These are phyloP conservation scores for Cladophialophora bantiana DNA, from an alignment of 2,329 filamentous ascomycete genomes.

Conservation along the genomic window DNA sequence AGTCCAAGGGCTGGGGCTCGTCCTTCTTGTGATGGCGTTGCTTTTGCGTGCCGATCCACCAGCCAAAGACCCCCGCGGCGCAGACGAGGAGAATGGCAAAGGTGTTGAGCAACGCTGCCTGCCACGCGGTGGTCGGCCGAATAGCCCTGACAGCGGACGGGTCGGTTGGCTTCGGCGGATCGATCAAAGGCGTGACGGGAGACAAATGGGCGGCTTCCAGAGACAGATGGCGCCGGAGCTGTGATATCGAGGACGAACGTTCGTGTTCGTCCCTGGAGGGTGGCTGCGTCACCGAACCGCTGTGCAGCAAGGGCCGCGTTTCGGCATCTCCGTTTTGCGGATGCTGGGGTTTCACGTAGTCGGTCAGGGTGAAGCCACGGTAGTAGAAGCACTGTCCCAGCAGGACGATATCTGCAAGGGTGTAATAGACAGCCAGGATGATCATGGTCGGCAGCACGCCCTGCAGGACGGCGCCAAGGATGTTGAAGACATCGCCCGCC, in stretches of 20 bases:
- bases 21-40: slow-evolving; percentile 48
- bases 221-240: slow-evolving; percentile 57
- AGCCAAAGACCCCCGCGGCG: slow-evolving; percentile 81
- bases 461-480: slow-evolving; percentile 88
- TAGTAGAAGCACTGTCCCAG: slow-evolving; percentile 95
- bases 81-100: slow-evolving; percentile 81
- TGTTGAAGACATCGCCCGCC: slow-evolving; percentile 94
- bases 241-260: slow-evolving; percentile 23
- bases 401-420: slow-evolving; percentile 86
- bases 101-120: slow-evolving; percentile 72
- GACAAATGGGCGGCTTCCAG: slow-evolving; percentile 74
- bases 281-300: slow-evolving; percentile 28
- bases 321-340: slow-evolving; percentile 33
- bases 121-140: slow-evolving; percentile 51
- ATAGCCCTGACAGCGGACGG: slow-evolving; percentile 41
- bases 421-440: slow-evolving; percentile 93
- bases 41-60: slow-evolving; percentile 69
- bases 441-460: slow-evolving; percentile 94
- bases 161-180: slow-evolving; percentile 50
- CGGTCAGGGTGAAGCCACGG: slow-evolving; percentile 69
- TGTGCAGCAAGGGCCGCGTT: slow-evolving; percentile 39
- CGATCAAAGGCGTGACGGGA: slow-evolving; percentile 79
- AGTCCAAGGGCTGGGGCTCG: slow-evolving; percentile 61
- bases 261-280: slow-evolving; percentile 32
- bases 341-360: slow-evolving; percentile 36